These are phyloP conservation scores for Echria macrotheca DNA, from an alignment of 495 filamentous ascomycete species.

Conservation along the genomic window DNA sequence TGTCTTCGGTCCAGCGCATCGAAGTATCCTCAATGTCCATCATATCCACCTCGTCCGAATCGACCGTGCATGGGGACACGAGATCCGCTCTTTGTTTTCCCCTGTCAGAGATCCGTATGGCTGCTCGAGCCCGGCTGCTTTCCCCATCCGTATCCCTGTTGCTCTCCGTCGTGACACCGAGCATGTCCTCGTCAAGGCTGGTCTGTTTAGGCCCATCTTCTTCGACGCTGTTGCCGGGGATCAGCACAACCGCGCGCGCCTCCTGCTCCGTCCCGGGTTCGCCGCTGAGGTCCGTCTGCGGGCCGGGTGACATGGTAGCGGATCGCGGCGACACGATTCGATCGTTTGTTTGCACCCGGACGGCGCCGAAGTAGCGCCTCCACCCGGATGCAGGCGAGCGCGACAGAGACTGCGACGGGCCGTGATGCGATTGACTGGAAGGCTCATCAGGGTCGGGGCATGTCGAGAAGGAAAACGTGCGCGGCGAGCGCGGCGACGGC, in stretches of 20 bases:
- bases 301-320: conserved; percentile 33
- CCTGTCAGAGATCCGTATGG: not conserved
- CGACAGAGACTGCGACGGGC: conserved; percentile 13
- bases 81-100: conserved; percentile 6
- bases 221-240: conserved; percentile 5
- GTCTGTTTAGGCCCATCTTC: conserved; percentile 32
- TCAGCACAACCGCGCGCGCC: conserved; percentile 2
- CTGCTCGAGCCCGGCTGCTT: conserved; percentile 15
- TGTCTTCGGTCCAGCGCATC: conserved; percentile 26
- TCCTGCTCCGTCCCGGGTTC: conserved; percentile 24
- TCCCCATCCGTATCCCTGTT: conserved; percentile 7
- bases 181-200: conserved; percentile 30
- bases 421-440: conserved; percentile 3
- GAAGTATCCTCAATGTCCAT: conserved; percentile 16
- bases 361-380: conserved; percentile 7
- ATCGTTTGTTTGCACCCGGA: conserved; percentile 16
- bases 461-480: conserved; percentile 36
- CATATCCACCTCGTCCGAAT: conserved; percentile 19
- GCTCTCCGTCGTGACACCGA: conserved; percentile 10
- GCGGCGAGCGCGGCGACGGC: conserved; percentile 35
- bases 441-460: conserved; percentile 39
- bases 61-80: conserved; percentile 1
- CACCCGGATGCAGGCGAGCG: conserved; percentile 19
- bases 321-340: conserved; percentile 27
- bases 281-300: conserved; percentile 23